phyloP scores from a whole-genome alignment of 2,329 filamentous ascomycete genomes.

The Magnaporthales sp. region DNA sequence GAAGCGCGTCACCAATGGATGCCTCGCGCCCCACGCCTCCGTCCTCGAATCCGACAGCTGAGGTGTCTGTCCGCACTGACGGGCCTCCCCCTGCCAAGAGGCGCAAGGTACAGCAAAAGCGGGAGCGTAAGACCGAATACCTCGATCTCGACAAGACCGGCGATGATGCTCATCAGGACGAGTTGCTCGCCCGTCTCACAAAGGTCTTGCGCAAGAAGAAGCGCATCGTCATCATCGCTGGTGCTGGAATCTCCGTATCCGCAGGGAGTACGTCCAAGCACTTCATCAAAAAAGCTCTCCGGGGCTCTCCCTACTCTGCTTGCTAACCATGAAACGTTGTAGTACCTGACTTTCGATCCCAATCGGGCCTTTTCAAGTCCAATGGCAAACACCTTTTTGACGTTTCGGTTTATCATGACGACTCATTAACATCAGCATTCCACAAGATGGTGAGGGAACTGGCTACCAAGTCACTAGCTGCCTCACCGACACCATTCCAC shows the following conservation, averaged over 20 bases:
- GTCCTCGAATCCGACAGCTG: constrained; percentile 8
- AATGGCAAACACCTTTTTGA: constrained; percentile 96
- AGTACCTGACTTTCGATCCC: constrained; percentile 95
- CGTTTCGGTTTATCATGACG: constrained; percentile 92
- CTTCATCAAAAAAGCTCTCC: neutral
- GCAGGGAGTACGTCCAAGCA: constrained; percentile 64
- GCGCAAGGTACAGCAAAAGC: constrained; percentile 53
- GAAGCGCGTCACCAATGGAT: constrained; percentile 43
- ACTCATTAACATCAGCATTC: constrained; percentile 80
- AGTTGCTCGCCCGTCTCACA: constrained; percentile 63
- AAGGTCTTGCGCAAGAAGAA: constrained; percentile 76
- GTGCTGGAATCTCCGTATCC: constrained; percentile 93
- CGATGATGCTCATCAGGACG: constrained; percentile 40
- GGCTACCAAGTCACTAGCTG: constrained; percentile 66
- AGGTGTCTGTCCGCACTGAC: constrained; percentile 34
- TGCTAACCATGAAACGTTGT: constrained; percentile 5
- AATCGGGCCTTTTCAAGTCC: constrained; percentile 83
- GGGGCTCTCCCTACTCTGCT: constrained; percentile 8
- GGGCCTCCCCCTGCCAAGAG: constrained; percentile 67
- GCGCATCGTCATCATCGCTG: constrained; percentile 94
- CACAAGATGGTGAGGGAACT: constrained; percentile 93
- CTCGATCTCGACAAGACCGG: constrained; percentile 57
- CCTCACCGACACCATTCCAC: constrained; percentile 82
- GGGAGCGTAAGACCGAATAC: constrained; percentile 60
- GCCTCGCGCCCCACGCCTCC: constrained; percentile 25